A percentile compares a stretch with the other conserved stretches of the same genome.
Conservation (phyloP, 1,139 yeast species). For the Saccharomyces hybrid region DNA sequence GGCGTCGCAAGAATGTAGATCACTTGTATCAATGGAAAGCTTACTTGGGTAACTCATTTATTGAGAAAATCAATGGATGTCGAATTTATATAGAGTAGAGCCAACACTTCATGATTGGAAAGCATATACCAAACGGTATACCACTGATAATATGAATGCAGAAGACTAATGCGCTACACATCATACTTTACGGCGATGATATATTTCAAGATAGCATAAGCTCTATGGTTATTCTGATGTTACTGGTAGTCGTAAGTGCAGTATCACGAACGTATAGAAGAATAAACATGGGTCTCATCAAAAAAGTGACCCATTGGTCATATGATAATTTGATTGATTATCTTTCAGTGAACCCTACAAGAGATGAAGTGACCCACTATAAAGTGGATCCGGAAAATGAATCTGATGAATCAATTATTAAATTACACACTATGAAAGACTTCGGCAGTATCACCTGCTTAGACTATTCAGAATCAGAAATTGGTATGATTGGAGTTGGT, state of each 20-base stretch:
- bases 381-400: conserved; percentile 31
- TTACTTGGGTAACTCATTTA: neutral
- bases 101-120: neutral
- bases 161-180: neutral
- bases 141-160: too few species aligned
- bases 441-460: conserved; percentile 68
- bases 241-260: neutral
- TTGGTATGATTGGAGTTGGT: conserved; percentile 67
- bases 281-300: conserved; percentile 27
- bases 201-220: neutral
- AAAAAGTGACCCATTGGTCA: conserved; percentile 29
- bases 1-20: neutral
- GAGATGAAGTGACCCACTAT: conserved; percentile 33
- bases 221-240: neutral
- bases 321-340: conserved; percentile 27
- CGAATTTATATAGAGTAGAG: neutral
- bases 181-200: neutral
- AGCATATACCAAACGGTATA: neutral
- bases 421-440: conserved; percentile 49
- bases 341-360: conserved; percentile 33
- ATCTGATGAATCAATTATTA: conserved; percentile 39
- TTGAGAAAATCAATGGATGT: neutral
- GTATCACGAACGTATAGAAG: neutral
- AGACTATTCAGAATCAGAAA: conserved; percentile 50
- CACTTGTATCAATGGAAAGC: neutral